Conservation (phyloP, 2,329 filamentous ascomycete genomes). For the Xylariaceae sp. region DNA sequence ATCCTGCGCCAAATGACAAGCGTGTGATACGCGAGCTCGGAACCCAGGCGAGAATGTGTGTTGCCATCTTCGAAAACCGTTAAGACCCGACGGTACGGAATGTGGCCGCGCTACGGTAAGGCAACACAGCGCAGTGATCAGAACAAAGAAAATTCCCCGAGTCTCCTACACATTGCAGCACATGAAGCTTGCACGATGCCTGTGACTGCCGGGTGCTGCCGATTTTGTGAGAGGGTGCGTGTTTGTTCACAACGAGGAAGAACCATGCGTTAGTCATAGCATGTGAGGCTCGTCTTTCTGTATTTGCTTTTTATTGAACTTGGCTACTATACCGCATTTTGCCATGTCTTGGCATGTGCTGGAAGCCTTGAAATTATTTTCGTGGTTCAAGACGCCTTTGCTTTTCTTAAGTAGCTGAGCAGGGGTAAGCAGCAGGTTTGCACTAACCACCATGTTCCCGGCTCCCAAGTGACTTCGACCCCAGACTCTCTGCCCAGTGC, state of each 20-base stretch:
- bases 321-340: constrained; percentile 16
- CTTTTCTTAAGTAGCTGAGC: constrained; percentile 25
- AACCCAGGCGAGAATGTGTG: constrained; percentile 23
- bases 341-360: constrained; percentile 15
- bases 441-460: constrained; percentile 22
- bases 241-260: constrained; percentile 16
- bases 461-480: constrained; percentile 17
- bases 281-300: constrained; percentile 20
- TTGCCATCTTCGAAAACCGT: constrained; percentile 27
- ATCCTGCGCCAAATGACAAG: constrained; percentile 10
- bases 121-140: constrained; percentile 23
- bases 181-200: constrained; percentile 16
- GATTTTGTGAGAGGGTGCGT: constrained; percentile 21
- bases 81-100: constrained; percentile 28
- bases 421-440: constrained; percentile 21
- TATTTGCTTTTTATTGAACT: constrained; percentile 10
- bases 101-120: constrained; percentile 21
- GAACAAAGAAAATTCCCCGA: constrained; percentile 32
- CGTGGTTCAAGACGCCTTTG: constrained; percentile 16
- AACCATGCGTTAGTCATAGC: constrained; percentile 27
- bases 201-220: constrained; percentile 24
- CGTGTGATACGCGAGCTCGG: constrained; percentile 14
- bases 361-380: constrained; percentile 15
- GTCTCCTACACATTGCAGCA: constrained; percentile 21
- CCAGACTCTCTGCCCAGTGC: constrained; percentile 12